A percentile compares a stretch with the other conserved stretches of the same genome.
Evolutionary conservation across 1,284 basidiomycete genomes (phyloP).

Genomic region (Agaricales sp.): DNA sequence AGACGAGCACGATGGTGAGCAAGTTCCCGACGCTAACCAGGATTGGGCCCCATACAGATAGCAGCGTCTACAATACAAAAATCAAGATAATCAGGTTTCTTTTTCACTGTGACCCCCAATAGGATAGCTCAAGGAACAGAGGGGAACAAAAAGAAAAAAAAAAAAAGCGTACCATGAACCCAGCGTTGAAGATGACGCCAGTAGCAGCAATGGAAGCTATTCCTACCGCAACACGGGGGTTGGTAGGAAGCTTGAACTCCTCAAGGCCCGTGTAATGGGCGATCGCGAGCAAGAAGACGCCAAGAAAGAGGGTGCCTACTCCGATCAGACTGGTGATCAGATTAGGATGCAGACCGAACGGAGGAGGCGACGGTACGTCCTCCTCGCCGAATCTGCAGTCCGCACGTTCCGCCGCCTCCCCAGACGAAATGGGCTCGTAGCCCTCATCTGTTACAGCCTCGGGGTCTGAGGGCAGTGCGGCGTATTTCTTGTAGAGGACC

Average conservation of each 20-base stretch:
- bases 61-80: constrained; percentile 42
- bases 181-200: constrained; percentile 69
- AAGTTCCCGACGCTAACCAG: constrained; percentile 77
- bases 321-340: constrained; percentile 62
- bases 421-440: constrained; percentile 33
- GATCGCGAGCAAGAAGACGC: constrained; percentile 69
- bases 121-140: too few relatives aligned
- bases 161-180: constrained; percentile 52
- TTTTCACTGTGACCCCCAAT: too few relatives aligned
- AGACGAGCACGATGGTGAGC: constrained; percentile 75
- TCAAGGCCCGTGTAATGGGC: constrained; percentile 52
- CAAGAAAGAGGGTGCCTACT: constrained; percentile 44
- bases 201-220: constrained; percentile 53
- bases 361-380: constrained; percentile 40
- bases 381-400: constrained; percentile 7
- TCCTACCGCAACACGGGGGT: constrained; percentile 28
- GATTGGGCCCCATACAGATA: constrained; percentile 79
- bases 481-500: constrained; percentile 67
- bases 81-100: constrained; percentile 8
- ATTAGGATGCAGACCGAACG: constrained; percentile 75
- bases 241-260: constrained; percentile 46
- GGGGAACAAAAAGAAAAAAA: constrained; percentile 2
- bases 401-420: constrained; percentile 18
- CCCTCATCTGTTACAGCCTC: constrained; percentile 30
- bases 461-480: constrained; percentile 50